phyloP scores from a whole-genome alignment of 2,329 filamentous ascomycete species.

The Stachybotrys chartarum region DNA sequence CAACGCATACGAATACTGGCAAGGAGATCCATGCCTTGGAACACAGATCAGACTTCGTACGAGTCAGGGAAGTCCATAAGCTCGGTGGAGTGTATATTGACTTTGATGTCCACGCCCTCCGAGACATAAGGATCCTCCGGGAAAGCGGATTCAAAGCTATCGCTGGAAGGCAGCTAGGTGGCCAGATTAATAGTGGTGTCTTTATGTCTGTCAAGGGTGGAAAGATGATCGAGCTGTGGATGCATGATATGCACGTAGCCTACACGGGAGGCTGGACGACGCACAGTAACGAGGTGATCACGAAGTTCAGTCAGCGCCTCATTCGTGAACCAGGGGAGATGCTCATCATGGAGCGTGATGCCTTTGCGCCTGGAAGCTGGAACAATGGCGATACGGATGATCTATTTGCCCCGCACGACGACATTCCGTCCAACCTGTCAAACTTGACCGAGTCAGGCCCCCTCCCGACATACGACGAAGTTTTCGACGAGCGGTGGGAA shows the following conservation, averaged over 20 bases:
- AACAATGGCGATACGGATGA: conserved; percentile 1
- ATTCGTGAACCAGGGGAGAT: conserved; percentile 12
- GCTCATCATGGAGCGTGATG: conserved; percentile 15
- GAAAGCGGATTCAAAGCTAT: conserved; percentile 10
- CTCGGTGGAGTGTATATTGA: conserved; percentile 15
- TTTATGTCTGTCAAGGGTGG: conserved; percentile 14
- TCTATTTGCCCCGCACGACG: conserved; percentile 10
- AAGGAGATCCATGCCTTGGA: conserved; percentile 6
- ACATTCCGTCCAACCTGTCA: neutral
- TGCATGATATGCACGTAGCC: conserved; percentile 15
- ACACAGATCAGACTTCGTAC: conserved; percentile 14
- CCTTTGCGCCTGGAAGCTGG: conserved; percentile 16
- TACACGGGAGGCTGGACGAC: conserved; percentile 20
- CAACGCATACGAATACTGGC: conserved; percentile 8
- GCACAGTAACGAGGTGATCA: conserved; percentile 17
- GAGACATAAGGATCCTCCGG: conserved; percentile 8
- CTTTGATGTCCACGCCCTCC: conserved; percentile 12
- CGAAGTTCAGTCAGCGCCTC: conserved; percentile 38
- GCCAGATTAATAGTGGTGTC: conserved; percentile 13
- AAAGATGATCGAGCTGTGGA: conserved; percentile 11
- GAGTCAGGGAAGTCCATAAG: conserved; percentile 10
- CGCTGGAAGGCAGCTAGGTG: conserved; percentile 8
- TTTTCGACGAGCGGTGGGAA: neutral
- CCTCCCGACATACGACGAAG: neutral
- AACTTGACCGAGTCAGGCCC: neutral